phyloP scores from a whole-genome alignment of 345 rosid species.

The Eutrema japonicum region DNA sequence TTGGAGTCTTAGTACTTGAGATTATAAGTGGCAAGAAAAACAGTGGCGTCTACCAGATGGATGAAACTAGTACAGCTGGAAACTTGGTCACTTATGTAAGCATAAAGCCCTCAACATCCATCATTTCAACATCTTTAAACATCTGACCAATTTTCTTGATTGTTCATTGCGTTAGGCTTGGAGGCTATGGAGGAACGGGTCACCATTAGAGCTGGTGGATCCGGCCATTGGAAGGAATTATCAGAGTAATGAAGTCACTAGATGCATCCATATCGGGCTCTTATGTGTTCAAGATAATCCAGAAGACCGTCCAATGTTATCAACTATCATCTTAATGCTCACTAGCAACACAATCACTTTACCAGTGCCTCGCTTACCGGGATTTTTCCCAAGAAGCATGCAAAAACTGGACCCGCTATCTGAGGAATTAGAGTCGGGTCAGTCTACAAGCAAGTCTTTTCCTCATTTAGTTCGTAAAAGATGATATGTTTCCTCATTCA shows the following conservation, averaged over 20 bases:
- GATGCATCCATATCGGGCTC: conserved; percentile 37
- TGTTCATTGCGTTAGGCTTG: conserved; percentile 35
- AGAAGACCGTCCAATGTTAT: conserved; percentile 18
- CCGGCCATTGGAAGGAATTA: conserved; percentile 4
- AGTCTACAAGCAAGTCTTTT: background rate
- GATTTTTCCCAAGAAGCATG: conserved; percentile 1
- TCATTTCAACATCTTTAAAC: background rate
- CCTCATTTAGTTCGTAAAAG: background rate
- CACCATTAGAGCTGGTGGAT: conserved; percentile 29
- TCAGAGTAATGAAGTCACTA: conserved; percentile 18
- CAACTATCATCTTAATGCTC: conserved; percentile 22
- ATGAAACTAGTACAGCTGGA: conserved; percentile 36
- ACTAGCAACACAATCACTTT: conserved; percentile 12
- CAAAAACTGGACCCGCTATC: background rate
- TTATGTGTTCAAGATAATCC: conserved; percentile 38
- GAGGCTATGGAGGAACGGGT: conserved; percentile 29
- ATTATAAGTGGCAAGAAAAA: too few species aligned
- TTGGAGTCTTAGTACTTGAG: too few species aligned
- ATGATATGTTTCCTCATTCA: background rate
- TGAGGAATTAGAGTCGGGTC: conserved; percentile 1
- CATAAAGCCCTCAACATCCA: background rate
- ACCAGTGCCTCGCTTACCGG: conserved; percentile 24
- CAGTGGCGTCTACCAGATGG: conserved; percentile 15
- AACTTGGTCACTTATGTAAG: conserved; percentile 43
- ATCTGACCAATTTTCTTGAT: conserved; percentile 1